A percentile compares a stretch with the other conserved stretches of the same genome.
Evolutionary conservation across 495 filamentous ascomycete species (phyloP).

Genomic region (Thermothielavioides terrestris): DNA sequence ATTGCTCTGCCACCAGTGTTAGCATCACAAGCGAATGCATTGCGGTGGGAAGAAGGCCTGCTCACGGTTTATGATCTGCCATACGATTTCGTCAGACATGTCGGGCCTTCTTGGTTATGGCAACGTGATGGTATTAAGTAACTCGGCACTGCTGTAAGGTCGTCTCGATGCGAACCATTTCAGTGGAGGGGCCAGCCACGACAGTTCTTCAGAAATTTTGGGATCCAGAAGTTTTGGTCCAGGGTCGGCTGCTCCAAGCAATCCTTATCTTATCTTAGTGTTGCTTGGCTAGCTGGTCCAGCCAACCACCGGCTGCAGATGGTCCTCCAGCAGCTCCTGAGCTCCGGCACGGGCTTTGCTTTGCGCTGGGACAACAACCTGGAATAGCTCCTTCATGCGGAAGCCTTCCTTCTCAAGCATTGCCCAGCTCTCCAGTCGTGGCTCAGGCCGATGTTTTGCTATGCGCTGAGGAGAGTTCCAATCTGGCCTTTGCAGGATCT

Average conservation of each 20-base stretch:
- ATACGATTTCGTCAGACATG: conserved; percentile 90
- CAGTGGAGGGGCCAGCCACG: conserved; percentile 8
- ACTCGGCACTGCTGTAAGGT: neutral
- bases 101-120: neutral
- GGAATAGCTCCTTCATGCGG: too few relatives aligned
- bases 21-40: conserved; percentile 1
- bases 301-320: conserved; percentile 7
- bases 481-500: neutral
- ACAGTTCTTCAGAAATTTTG: conserved; percentile 11
- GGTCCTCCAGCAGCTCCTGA: neutral
- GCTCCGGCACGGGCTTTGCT: too few relatives aligned
- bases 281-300: neutral
- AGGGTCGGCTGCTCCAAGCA: neutral
- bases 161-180: neutral
- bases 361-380: too few relatives aligned
- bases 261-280: conserved; percentile 8
- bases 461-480: conserved; percentile 22
- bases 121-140: too few relatives aligned
- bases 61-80: conserved; percentile 45
- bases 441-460: conserved; percentile 27
- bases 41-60: neutral
- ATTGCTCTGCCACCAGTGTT: conserved; percentile 54
- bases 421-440: neutral
- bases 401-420: neutral
- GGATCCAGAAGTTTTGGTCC: conserved; percentile 9